phyloP scores from a whole-genome alignment of 495 filamentous ascomycete genomes.

The Xylaria nigripes region DNA sequence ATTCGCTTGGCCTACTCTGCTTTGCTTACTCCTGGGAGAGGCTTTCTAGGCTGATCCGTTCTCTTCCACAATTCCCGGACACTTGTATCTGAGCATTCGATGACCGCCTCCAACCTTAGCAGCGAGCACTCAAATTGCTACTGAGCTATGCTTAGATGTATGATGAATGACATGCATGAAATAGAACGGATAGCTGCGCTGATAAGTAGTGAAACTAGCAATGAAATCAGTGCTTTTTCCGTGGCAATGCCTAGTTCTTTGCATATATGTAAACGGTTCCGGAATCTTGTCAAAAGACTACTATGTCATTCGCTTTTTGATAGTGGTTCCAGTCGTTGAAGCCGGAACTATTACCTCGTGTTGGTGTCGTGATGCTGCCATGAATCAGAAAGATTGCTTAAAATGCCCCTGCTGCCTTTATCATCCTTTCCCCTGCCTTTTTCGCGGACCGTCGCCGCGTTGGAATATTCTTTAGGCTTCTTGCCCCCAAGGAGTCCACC shows the following conservation, averaged over 20 bases:
- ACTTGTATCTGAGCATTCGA: too few species aligned
- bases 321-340: slow-evolving; percentile 5
- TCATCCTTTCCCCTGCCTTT: slow-evolving; percentile 27
- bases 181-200: too few species aligned
- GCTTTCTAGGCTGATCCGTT: too few species aligned
- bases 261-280: background rate
- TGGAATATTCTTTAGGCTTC: slow-evolving; percentile 25
- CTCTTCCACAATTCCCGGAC: too few species aligned
- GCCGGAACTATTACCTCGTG: slow-evolving; percentile 26
- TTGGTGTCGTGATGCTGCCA: slow-evolving; percentile 22
- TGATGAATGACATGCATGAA: too few species aligned
- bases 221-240: too few species aligned
- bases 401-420: slow-evolving; percentile 24
- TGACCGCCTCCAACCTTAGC: too few species aligned
- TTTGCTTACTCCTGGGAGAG: too few species aligned
- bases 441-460: slow-evolving; percentile 20
- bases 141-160: too few species aligned
- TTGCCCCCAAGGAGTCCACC: slow-evolving; percentile 39
- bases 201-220: too few species aligned
- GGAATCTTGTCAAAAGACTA: background rate
- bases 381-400: slow-evolving; percentile 23
- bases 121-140: too few species aligned
- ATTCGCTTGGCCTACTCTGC: too few species aligned
- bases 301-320: background rate
- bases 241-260: background rate